Evolutionary conservation across 176 grass and related monocot species (phyloP), one percentile per base, ranked within the genome.

Genomic region (Phoenix roebelenii): DNA sequence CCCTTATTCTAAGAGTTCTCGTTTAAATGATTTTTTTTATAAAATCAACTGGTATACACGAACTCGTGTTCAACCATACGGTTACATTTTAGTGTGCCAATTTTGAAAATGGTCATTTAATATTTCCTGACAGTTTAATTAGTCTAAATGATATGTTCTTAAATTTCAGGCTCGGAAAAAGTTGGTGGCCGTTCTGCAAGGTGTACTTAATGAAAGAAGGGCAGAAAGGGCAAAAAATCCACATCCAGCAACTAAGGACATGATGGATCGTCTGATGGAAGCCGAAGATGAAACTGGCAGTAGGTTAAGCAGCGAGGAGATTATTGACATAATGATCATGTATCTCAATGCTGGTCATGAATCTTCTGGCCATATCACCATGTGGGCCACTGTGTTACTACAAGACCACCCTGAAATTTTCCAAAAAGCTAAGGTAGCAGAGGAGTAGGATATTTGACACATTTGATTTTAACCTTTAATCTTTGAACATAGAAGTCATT

Each of bases 261-360:
- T 98, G 93, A 88, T 98, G 81, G 93, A 88, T 73, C 22, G 75
- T 50, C 68, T 98, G 20, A 72, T 92, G 44, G 81, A 77, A 3
- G 73, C 50, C 10, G 65, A 79, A 55, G 93, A 83, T 79, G 93
- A 92, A 25, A 52, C 55, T 1, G 87, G 87, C 20, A 64, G 84
- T 59, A 74, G 49, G 26, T 82, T 95, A 55, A 59, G 51, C 0
- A 80, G 87, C 22, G 86, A 95, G 55, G 86, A 90, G 74, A 87
- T 95, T 62, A 79, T 95, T 26, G 91, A 95, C 67, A 39, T 90
- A 50, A 71, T 95, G 51, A 61, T 90, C 68, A 90, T 95, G 91
- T 95, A 95, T 71, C 83, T 95, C 15, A 95, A 95, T 62, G 91
- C 86, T 16, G 91, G 91, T 0, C 91, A 95, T 63, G 91, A 95